Conservation (phyloP, 176 grass and related monocot genomes). For the Carex parvula region DNA sequence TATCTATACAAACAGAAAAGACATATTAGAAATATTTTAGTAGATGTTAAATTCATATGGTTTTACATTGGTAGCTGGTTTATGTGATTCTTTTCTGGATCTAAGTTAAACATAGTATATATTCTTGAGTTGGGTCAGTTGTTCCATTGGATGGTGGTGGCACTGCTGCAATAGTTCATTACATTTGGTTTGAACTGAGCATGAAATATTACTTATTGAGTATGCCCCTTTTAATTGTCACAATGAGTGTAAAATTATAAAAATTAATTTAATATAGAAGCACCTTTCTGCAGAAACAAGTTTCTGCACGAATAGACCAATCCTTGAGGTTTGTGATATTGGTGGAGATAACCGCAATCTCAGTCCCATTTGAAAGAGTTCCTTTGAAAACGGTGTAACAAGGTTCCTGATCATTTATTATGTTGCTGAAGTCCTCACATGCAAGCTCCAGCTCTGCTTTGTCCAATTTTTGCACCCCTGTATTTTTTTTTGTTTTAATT, state of each 20-base stretch:
- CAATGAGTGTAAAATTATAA: neutral
- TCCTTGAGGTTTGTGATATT: constrained; percentile 52
- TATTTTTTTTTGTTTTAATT: neutral
- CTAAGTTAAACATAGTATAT: neutral
- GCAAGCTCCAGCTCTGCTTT: constrained; percentile 67
- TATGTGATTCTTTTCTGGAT: neutral
- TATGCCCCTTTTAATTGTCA: neutral
- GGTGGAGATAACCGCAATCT: constrained; percentile 77
- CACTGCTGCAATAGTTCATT: neutral
- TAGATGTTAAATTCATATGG: constrained; percentile 9
- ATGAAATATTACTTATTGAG: neutral
- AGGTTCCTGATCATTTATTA: constrained; percentile 55
- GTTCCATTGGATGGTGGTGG: neutral
- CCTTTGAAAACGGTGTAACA: constrained; percentile 80
- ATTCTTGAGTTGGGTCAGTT: neutral
- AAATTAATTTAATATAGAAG: constrained; percentile 29
- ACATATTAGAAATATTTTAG: constrained; percentile 4
- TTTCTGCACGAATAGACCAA: constrained; percentile 68
- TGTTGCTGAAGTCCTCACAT: constrained; percentile 98
- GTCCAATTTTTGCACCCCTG: constrained; percentile 72
- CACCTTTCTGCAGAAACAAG: constrained; percentile 72
- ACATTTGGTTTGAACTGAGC: too few relatives aligned
- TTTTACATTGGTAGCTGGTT: constrained; percentile 4
- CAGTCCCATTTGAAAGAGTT: constrained; percentile 67
- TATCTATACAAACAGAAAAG: constrained; percentile 60